Percentiles rank a stretch among this genome's conserved stretches.
Evolutionary conservation across 2,329 filamentous ascomycete genomes (phyloP).

Genomic region (Didymella arachidicola): DNA sequence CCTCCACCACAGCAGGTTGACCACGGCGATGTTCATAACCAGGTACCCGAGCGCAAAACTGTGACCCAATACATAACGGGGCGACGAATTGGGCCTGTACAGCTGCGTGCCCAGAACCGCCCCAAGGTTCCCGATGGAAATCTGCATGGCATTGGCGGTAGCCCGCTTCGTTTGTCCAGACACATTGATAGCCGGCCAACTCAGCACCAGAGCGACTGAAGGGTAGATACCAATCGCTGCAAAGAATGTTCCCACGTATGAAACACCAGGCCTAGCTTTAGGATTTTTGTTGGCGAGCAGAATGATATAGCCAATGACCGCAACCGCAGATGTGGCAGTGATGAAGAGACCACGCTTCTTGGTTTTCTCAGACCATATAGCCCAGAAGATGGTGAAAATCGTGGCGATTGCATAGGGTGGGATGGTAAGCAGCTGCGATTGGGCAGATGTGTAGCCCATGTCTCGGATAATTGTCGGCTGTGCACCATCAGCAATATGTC

Average conservation of each 20-base stretch:
- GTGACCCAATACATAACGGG: constrained; percentile 49
- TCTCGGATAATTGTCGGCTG: constrained; percentile 63
- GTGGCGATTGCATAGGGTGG: constrained; percentile 54
- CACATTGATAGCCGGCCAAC: constrained; percentile 63
- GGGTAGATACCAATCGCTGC: constrained; percentile 52
- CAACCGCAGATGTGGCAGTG: constrained; percentile 40
- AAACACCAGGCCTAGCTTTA: constrained; percentile 44
- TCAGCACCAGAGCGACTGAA: constrained; percentile 52
- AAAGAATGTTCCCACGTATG: constrained; percentile 50
- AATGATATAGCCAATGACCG: constrained; percentile 51
- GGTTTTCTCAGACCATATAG: constrained; percentile 43
- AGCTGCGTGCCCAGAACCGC: constrained; percentile 51
- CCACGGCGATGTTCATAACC: constrained; percentile 43
- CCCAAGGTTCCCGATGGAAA: constrained; percentile 59
- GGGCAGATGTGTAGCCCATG: constrained; percentile 53
- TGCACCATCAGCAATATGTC: not conserved
- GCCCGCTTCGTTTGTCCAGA: constrained; percentile 63
- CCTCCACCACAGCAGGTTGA: constrained; percentile 40
- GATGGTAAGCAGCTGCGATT: constrained; percentile 57
- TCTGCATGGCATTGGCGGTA: constrained; percentile 59
- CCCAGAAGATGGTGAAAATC: constrained; percentile 48
- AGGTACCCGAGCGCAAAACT: constrained; percentile 48
- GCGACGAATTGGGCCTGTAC: constrained; percentile 45
- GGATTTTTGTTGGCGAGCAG: constrained; percentile 47
- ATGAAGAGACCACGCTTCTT: constrained; percentile 49